These are phyloP conservation scores for Phytophthora boehmeriae DNA, from an alignment of 352 stramenopile species.

Conservation along the genomic window DNA sequence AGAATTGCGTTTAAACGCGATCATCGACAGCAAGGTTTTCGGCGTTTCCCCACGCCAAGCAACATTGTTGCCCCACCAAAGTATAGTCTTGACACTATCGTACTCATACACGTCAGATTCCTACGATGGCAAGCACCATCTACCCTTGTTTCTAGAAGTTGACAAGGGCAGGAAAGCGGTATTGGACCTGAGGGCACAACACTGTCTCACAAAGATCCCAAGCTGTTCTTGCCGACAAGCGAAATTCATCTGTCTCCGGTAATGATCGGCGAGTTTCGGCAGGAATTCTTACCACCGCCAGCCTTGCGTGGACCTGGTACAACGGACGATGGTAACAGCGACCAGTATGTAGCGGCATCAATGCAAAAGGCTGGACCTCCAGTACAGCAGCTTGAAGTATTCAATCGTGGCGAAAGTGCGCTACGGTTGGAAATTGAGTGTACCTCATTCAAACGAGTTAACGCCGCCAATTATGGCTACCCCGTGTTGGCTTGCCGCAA, in stretches of 20 bases:
- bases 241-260: slow-evolving; percentile 72
- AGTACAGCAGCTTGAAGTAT: slow-evolving; percentile 77
- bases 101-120: slow-evolving; percentile 75
- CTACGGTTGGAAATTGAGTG: slow-evolving; percentile 71
- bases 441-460: slow-evolving; percentile 60
- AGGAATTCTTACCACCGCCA: slow-evolving; percentile 19
- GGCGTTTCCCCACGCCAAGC: slow-evolving; percentile 55
- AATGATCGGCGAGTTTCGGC: slow-evolving; percentile 71
- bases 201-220: slow-evolving; percentile 61
- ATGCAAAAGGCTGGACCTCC: slow-evolving; percentile 36
- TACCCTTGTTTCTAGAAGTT: slow-evolving; percentile 88
- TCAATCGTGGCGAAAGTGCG: slow-evolving; percentile 75
- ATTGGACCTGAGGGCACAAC: slow-evolving; percentile 87
- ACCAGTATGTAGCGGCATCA: slow-evolving; percentile 4
- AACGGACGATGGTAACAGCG: slow-evolving; percentile 8
- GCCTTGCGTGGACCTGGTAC: slow-evolving; percentile 6
- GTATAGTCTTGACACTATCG: slow-evolving; percentile 61
- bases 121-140: slow-evolving; percentile 85
- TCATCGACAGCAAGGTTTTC: slow-evolving; percentile 85
- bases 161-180: slow-evolving; percentile 91
- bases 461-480: slow-evolving; percentile 56
- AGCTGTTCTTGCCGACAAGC: slow-evolving; percentile 67
- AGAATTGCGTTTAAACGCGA: slow-evolving; percentile 73
- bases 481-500: slow-evolving; percentile 59
- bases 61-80: slow-evolving; percentile 65